Percentiles rank a stretch among this genome's conserved stretches.
These are phyloP conservation scores for Udeniomyces megalosporus DNA, from an alignment of 768 basidiomycete species.

Conservation along the genomic window DNA sequence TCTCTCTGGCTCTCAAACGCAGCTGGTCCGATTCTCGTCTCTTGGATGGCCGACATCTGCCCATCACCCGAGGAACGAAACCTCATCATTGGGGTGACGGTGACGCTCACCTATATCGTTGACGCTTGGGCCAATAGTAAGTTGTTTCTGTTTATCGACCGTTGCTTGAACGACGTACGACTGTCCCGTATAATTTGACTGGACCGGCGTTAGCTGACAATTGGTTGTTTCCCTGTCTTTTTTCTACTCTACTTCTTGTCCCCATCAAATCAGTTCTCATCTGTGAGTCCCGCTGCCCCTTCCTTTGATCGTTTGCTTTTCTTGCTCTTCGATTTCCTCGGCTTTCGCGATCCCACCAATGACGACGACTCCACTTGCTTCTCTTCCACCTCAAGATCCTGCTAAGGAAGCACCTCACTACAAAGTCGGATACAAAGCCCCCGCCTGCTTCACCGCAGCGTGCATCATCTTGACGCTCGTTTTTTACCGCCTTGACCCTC, in stretches of 20 bases:
- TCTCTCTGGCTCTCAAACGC: slow-evolving; percentile 19
- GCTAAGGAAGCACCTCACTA: slow-evolving; percentile 22
- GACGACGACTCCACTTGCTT: background rate
- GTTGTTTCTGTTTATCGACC: background rate
- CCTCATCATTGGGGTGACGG: slow-evolving; percentile 17
- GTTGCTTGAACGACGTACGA: background rate
- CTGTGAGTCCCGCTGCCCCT: no score
- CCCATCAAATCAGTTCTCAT: no score
- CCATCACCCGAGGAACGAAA: slow-evolving; percentile 17
- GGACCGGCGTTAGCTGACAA: no score
- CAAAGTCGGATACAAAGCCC: slow-evolving; percentile 21
- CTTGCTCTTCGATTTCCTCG: background rate
- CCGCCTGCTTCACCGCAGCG: slow-evolving; percentile 13
- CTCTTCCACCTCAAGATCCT: slow-evolving; percentile 8
- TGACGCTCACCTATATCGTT: slow-evolving; percentile 7
- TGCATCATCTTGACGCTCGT: slow-evolving; percentile 14
- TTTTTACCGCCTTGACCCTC: slow-evolving; percentile 8
- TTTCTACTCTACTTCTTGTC: no score
- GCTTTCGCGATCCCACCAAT: background rate
- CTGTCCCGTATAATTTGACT: no score
- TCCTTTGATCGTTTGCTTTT: background rate
- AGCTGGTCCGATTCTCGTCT: slow-evolving; percentile 19
- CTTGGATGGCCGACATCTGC: slow-evolving; percentile 20
- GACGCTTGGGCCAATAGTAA: slow-evolving; percentile 11
- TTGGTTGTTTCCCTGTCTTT: no score